Conservation (phyloP, 2,329 filamentous ascomycete genomes). For the Cordyceps fumosorosea region DNA sequence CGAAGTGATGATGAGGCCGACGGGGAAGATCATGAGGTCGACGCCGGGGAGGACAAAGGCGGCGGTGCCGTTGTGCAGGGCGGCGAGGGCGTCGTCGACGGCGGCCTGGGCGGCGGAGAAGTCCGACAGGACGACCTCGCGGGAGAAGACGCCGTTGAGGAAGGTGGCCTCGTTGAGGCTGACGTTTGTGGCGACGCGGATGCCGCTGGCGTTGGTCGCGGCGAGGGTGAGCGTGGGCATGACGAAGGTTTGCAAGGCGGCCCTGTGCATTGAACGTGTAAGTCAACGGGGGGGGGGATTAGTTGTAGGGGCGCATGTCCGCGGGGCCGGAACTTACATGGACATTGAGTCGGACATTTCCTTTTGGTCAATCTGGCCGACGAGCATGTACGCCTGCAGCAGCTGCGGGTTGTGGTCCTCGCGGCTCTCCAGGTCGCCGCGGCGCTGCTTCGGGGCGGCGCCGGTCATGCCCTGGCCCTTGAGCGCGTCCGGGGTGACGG, state of each 20-base stretch:
- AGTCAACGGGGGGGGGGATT: no score
- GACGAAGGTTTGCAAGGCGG: constrained; percentile 54
- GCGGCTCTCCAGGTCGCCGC: background rate
- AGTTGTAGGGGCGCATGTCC: no score
- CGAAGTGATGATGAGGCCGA: constrained; percentile 60
- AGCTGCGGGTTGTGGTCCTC: constrained; percentile 29
- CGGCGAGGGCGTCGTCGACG: constrained; percentile 39
- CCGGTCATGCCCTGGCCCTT: constrained; percentile 21
- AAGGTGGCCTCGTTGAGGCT: constrained; percentile 66
- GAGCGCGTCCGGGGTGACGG: constrained; percentile 21
- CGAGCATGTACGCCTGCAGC: constrained; percentile 60
- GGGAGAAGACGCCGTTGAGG: constrained; percentile 62
- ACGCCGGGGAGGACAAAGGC: constrained; percentile 66
- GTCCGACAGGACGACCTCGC: constrained; percentile 46
- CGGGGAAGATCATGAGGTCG: constrained; percentile 61
- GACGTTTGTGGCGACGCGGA: constrained; percentile 54
- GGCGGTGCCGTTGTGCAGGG: constrained; percentile 43
- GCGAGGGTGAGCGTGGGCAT: constrained; percentile 63
- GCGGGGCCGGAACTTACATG: no score
- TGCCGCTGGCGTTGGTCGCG: constrained; percentile 45
- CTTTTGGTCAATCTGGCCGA: constrained; percentile 58
- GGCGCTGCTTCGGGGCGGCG: background rate
- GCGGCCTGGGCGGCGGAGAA: constrained; percentile 42
- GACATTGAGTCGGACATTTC: constrained; percentile 49
- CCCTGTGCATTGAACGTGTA: constrained; percentile 33